Evolutionary conservation across 2,329 filamentous ascomycete genomes (phyloP).

Genomic region (Pyrenophora seminiperda): DNA sequence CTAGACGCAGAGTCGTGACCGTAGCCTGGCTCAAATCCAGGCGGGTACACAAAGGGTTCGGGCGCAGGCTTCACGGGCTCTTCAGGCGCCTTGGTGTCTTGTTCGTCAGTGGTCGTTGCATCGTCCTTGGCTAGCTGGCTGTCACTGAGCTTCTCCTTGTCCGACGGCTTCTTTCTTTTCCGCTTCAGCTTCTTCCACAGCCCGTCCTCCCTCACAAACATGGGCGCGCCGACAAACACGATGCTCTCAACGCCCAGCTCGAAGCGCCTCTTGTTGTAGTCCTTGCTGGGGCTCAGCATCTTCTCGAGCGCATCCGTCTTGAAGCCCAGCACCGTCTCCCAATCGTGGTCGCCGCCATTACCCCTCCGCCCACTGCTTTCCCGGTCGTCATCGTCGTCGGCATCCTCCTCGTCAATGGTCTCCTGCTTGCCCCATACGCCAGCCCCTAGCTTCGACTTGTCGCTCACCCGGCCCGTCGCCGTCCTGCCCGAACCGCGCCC

Average conservation of each 20-base stretch:
- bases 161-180: constrained; percentile 37
- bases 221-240: constrained; percentile 50
- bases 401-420: constrained; percentile 45
- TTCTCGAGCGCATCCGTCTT: constrained; percentile 49
- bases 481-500: constrained; percentile 41
- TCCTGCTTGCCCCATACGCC: constrained; percentile 43
- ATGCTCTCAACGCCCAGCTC: constrained; percentile 49
- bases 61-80: constrained; percentile 17
- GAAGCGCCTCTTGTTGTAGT: constrained; percentile 49
- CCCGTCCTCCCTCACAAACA: constrained; percentile 50
- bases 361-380: constrained; percentile 12
- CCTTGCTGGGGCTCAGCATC: constrained; percentile 45
- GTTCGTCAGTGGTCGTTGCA: constrained; percentile 17
- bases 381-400: constrained; percentile 25
- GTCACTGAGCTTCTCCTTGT: constrained; percentile 29
- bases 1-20: constrained; percentile 43
- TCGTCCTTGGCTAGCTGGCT: constrained; percentile 27
- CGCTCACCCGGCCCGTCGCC: constrained; percentile 34
- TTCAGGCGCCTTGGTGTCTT: constrained; percentile 18
- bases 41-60: constrained; percentile 41
- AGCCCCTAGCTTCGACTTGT: constrained; percentile 32
- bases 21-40: constrained; percentile 49
- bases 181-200: constrained; percentile 47
- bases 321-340: constrained; percentile 49
- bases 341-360: constrained; percentile 43